These are phyloP conservation scores for Aegilops tauschii DNA, from an alignment of 176 grass and related monocot species.

Conservation along the genomic window DNA sequence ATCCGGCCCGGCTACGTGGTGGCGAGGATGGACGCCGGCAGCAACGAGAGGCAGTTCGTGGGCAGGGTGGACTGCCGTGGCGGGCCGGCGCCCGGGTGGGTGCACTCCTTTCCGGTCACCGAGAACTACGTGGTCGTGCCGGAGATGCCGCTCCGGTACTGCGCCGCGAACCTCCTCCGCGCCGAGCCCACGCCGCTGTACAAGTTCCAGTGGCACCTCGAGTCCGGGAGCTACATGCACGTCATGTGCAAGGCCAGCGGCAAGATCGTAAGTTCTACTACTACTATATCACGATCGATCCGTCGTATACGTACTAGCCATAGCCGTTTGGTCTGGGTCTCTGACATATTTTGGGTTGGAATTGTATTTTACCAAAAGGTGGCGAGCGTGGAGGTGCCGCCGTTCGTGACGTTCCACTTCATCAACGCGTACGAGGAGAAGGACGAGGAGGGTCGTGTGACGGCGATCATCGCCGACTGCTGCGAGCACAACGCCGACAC, in stretches of 20 bases:
- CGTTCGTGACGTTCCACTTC: constrained; percentile 96
- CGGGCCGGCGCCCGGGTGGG: constrained; percentile 87
- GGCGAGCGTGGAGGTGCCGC: constrained; percentile 92
- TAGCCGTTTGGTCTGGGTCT: background rate
- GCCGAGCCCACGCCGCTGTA: constrained; percentile 96
- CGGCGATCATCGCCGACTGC: constrained; percentile 85
- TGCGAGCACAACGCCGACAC: constrained; percentile 95
- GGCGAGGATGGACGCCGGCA: constrained; percentile 74
- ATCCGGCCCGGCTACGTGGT: constrained; percentile 70
- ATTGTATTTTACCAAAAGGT: constrained; percentile 40
- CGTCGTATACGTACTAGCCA: background rate
- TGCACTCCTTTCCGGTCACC: constrained; percentile 91
- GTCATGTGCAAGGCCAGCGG: constrained; percentile 98
- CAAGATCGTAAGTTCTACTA: constrained; percentile 55
- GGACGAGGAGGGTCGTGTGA: constrained; percentile 70
- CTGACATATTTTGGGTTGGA: background rate
- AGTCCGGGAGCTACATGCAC: constrained; percentile 89
- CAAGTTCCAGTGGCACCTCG: constrained; percentile 95
- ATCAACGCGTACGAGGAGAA: constrained; percentile 96
- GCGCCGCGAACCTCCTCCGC: constrained; percentile 74
- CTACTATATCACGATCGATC: background rate
- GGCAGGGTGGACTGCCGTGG: constrained; percentile 87
- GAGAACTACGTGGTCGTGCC: constrained; percentile 91
- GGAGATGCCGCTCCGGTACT: constrained; percentile 97
- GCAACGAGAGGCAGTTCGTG: constrained; percentile 72